Evolutionary conservation across 148 eudicot species (phyloP), one percentile per base, ranked within the genome.

Genomic region (Rhododendron ovatum): DNA sequence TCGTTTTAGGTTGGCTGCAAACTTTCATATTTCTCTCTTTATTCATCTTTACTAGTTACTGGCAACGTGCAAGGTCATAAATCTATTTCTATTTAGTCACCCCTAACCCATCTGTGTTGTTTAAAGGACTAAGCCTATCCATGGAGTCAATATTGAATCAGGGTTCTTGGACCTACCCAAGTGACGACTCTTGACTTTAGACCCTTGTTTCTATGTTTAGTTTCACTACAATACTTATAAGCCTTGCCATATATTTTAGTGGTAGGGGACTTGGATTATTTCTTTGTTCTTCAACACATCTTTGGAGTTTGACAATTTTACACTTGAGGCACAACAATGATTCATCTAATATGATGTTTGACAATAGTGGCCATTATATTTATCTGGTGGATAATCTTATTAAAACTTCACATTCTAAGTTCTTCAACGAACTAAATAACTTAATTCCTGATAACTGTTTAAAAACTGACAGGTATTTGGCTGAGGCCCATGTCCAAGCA

Each of bases 401-500:
- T 61, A 45, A n/a, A 20, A 41, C 48, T 57, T 82, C 12, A 0
- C 26, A 9, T 63, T 61, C 17, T 24, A 35, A 57, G 41, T 61
- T 78, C 82, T 77, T 41, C 26, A 77, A 26, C 18, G 61, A 57
- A 41, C 74, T 24, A 35, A 30, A 78, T 30, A 55, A 55, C 57
- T 39, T 43, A 33, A 61, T 57, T 78, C 57, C 22, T 18, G 18
- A 45, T 5, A 55, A 78, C 55, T 41, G 41, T 9, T n/a, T 76
- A 57, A 76, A 81, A 85, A 76, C 20, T 88, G 61, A 41, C 85
- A 96, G 99, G 91, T 96, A 96, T 88, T 89, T 95, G 65, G 98
- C 99, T 14, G 99, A 97, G 91, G 99, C 99, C 61, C 94, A 95
- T 92, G 98, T 97, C 74, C 99, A 95, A 86, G 96, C 98, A 37